phyloP scores from a whole-genome alignment of 371 early-diverging fungal species.

The Syncephalis fuscata region DNA sequence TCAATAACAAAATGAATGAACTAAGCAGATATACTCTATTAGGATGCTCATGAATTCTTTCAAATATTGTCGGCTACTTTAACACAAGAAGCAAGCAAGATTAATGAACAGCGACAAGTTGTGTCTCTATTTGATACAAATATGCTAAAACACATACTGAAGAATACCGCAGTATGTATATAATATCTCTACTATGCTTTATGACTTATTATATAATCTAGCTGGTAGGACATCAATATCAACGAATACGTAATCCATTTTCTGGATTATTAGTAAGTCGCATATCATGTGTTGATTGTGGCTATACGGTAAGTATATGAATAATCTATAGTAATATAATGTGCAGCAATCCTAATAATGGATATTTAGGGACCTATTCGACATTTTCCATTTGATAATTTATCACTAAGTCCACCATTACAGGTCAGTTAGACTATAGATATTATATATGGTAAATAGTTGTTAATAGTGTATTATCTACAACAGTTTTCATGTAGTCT shows the following conservation, averaged over 20 bases:
- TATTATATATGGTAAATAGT: neutral
- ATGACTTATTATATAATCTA: slow-evolving; percentile 1
- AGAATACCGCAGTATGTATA: neutral
- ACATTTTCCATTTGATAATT: slow-evolving; percentile 67
- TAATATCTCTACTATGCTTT: slow-evolving; percentile 1
- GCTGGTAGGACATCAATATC: slow-evolving; percentile 1
- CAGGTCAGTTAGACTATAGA: slow-evolving; percentile 13
- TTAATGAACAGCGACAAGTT: slow-evolving; percentile 8
- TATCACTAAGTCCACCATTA: slow-evolving; percentile 58
- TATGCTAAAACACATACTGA: slow-evolving; percentile 7
- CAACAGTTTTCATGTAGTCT: slow-evolving; percentile 30
- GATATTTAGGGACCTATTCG: slow-evolving; percentile 41
- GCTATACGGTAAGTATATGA: slow-evolving; percentile 33
- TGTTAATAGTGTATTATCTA: neutral
- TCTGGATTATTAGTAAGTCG: slow-evolving; percentile 56
- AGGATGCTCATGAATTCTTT: slow-evolving; percentile 92
- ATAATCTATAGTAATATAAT: neutral
- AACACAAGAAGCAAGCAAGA: slow-evolving; percentile 38
- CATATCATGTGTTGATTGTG: slow-evolving; percentile 61
- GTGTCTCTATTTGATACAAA: slow-evolving; percentile 8
- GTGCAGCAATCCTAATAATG: neutral
- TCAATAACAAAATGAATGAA: too few relatives aligned
- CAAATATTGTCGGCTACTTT: slow-evolving; percentile 69
- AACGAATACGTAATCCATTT: slow-evolving; percentile 40
- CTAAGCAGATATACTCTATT: neutral